A percentile compares a stretch with the other conserved stretches of the same genome.
Conservation (phyloP, 2,329 filamentous ascomycete species). For the Zopfia rhizophila region DNA sequence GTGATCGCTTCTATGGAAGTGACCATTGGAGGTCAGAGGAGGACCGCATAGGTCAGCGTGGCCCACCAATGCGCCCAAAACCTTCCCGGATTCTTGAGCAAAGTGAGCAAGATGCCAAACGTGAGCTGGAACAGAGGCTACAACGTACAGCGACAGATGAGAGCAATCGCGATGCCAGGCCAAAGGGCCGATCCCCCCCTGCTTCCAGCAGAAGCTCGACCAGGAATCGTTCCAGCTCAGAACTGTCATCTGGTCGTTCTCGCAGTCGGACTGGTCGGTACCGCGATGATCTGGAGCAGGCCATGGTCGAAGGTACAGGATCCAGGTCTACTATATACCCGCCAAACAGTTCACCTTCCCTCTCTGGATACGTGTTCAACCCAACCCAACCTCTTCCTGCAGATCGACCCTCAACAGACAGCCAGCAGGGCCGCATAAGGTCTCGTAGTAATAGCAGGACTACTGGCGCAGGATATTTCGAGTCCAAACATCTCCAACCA, state of each 20-base stretch:
- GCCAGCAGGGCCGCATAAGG: slow-evolving; percentile 35
- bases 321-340: slow-evolving; percentile 44
- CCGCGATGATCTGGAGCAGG: slow-evolving; percentile 63
- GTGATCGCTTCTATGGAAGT: slow-evolving; percentile 23
- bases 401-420: slow-evolving; percentile 39
- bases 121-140: slow-evolving; percentile 41
- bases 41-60: slow-evolving; percentile 17
- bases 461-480: slow-evolving; percentile 45
- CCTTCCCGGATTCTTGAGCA: slow-evolving; percentile 44
- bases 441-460: slow-evolving; percentile 52
- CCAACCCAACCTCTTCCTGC: slow-evolving; percentile 39
- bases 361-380: slow-evolving; percentile 46
- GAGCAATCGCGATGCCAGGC: slow-evolving; percentile 37
- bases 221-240: slow-evolving; percentile 66
- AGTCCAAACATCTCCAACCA: slow-evolving; percentile 50
- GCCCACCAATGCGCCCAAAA: slow-evolving; percentile 39
- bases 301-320: slow-evolving; percentile 59
- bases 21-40: slow-evolving; percentile 43
- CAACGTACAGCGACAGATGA: slow-evolving; percentile 50
- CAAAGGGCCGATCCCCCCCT: slow-evolving; percentile 50
- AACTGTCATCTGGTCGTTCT: slow-evolving; percentile 63
- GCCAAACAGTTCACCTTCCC: slow-evolving; percentile 45
- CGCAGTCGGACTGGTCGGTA: slow-evolving; percentile 61
- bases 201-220: slow-evolving; percentile 52
- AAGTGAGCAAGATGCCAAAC: slow-evolving; percentile 47